Base-by-base conservation (phyloP, 1,284 basidiomycete species). In the Ganoderma resinaceum region DNA sequence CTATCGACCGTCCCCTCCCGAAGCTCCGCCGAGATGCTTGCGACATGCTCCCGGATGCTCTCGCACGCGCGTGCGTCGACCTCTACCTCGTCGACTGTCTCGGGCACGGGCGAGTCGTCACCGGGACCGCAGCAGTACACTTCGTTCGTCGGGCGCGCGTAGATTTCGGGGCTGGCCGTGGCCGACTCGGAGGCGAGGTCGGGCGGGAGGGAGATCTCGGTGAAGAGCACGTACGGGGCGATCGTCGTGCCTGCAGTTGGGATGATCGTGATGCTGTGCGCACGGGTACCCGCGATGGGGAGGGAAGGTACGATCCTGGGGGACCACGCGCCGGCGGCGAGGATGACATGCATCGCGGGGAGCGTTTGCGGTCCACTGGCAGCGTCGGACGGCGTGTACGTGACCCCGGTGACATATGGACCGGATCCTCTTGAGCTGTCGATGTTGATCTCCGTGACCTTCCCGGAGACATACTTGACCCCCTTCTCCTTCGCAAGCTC, bases 321-420 rank as follows among this genome's bases (percentile, higher is more conserved):
- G 0, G 95, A 95, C 96, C 96, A 98, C 1, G 95, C 94, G 16
- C 96, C 96, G 14, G 93, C 93, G 37, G 91, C 87, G 64, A 98
- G 79, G 40, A 97, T 83, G 62, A 97, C 85, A 68, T 89, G 83
- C 3, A 89, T 89, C 33, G 91, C 90, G 2, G 81, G 76, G 35
- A 91, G 76, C 14, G 77, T 81, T 57, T 70, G 57, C 29, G 78
- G 75, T n/a, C 72, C 76, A 26, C 23, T 26, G 12, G 23, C 3
- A 0, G 64, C 74, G 38, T 79, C 80, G 26, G 79, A 40, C 37
- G 67, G 64, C 31, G 74, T 71, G 76, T 88, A 91, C 42, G 84
- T 81, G 43, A 91, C 86, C 5, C 87, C 86, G 18, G 81, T 83
- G n/a, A 92, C 86, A 58, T 76, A 78, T 2, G 66, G 58, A 46